A percentile compares a stretch with the other conserved stretches of the same genome.
These are phyloP conservation scores for Santalum album DNA, from an alignment of 164 flowering plant genomes.

Conservation along the genomic window DNA sequence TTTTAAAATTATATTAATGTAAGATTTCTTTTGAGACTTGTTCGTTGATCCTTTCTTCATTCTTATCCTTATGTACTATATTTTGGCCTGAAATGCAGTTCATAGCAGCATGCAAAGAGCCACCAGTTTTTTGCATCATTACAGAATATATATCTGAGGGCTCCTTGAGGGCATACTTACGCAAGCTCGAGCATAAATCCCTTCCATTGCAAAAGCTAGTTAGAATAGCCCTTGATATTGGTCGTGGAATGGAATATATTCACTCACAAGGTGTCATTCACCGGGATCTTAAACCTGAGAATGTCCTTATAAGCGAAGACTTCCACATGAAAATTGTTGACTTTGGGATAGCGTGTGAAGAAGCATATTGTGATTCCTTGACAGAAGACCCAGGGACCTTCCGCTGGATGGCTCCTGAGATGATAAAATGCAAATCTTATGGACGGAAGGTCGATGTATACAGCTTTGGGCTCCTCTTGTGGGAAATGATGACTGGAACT, in stretches of 20 bases:
- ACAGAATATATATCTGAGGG: slow-evolving; percentile 83
- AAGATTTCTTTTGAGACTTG: no score
- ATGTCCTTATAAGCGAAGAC: slow-evolving; percentile 61
- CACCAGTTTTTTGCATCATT: slow-evolving; percentile 68
- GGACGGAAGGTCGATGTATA: slow-evolving; percentile 83
- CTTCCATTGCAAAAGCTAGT: slow-evolving; percentile 52
- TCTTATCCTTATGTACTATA: background rate
- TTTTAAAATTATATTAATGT: no score
- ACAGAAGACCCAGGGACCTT: slow-evolving; percentile 88
- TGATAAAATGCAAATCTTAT: slow-evolving; percentile 71
- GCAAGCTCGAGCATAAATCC: slow-evolving; percentile 52
- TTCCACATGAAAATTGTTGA: slow-evolving; percentile 75
- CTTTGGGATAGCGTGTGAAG: slow-evolving; percentile 91
- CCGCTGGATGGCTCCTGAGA: slow-evolving; percentile 99
- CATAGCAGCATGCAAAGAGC: slow-evolving; percentile 68
- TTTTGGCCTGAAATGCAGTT: slow-evolving; percentile 39
- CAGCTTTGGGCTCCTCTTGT: slow-evolving; percentile 80
- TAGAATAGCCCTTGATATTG: slow-evolving; percentile 64
- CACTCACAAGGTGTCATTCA: slow-evolving; percentile 89
- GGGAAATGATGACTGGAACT: slow-evolving; percentile 84
- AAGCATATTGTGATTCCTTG: slow-evolving; percentile 56
- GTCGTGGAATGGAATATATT: slow-evolving; percentile 84
- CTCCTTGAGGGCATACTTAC: slow-evolving; percentile 74
- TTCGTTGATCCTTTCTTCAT: background rate
- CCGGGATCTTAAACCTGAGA: slow-evolving; percentile 81